Percentiles rank a stretch among this genome's conserved stretches.
These are phyloP conservation scores for Amanita fuliginea DNA, from an alignment of 768 basidiomycete genomes.

Conservation along the genomic window DNA sequence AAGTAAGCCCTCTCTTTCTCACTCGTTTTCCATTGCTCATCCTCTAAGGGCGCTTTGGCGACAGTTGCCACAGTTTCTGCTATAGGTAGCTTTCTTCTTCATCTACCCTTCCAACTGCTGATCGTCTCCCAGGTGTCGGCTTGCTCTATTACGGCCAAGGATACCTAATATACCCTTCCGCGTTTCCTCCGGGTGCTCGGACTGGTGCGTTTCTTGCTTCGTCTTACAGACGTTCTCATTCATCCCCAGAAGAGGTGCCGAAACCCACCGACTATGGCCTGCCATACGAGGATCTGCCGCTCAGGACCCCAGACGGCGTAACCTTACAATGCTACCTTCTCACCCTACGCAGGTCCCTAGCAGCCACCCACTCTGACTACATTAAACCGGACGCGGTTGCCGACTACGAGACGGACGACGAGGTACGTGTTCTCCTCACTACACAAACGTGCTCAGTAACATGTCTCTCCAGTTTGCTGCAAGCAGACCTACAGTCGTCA, in stretches of 20 bases:
- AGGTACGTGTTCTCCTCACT: slow-evolving; percentile 26
- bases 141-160: slow-evolving; percentile 82
- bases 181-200: slow-evolving; percentile 68
- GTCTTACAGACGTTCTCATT: not conserved
- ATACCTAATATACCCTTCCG: slow-evolving; percentile 84
- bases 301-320: slow-evolving; percentile 64
- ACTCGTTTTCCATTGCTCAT: not conserved
- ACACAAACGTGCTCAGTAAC: not conserved
- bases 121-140: slow-evolving; percentile 39
- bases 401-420: slow-evolving; percentile 39
- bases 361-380: slow-evolving; percentile 19
- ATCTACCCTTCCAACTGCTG: not conserved
- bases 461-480: slow-evolving; percentile 24
- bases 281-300: slow-evolving; percentile 62
- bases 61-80: slow-evolving; percentile 49
- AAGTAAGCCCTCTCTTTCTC: slow-evolving; percentile 18
- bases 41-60: slow-evolving; percentile 36
- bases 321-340: slow-evolving; percentile 72
- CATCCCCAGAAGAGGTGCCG: slow-evolving; percentile 45
- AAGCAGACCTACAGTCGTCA: slow-evolving; percentile 72
- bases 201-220: slow-evolving; percentile 33
- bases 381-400: slow-evolving; percentile 21
- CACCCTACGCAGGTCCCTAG: slow-evolving; percentile 43
- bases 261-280: slow-evolving; percentile 60
- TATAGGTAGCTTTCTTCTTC: slow-evolving; percentile 26